A percentile compares a stretch with the other conserved stretches of the same genome.
These are phyloP conservation scores for Pseudocercospora eumusae DNA, from an alignment of 2,329 filamentous ascomycete species.

Conservation along the genomic window DNA sequence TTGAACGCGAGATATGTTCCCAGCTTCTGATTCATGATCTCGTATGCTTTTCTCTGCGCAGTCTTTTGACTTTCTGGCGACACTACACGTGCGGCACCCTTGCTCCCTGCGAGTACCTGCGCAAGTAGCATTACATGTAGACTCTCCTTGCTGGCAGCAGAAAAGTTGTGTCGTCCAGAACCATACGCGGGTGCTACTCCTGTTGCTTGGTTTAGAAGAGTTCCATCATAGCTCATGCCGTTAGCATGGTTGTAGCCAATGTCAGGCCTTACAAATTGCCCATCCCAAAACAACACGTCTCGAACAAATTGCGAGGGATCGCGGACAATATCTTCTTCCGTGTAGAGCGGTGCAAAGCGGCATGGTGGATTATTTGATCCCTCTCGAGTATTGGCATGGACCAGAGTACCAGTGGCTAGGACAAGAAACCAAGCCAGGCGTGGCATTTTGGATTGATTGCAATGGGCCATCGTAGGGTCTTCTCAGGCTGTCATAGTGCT, in stretches of 20 bases:
- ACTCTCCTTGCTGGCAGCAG: constrained; percentile 45
- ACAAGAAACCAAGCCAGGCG: background rate
- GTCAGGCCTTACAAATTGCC: constrained; percentile 48
- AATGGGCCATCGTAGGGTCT: background rate
- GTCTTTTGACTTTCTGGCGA: background rate
- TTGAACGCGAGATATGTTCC: constrained; percentile 47
- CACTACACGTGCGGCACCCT: constrained; percentile 43
- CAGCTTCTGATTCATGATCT: constrained; percentile 42
- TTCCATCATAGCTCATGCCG: constrained; percentile 48
- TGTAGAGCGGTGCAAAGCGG: constrained; percentile 33
- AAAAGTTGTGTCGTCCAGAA: constrained; percentile 40
- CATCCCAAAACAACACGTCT: constrained; percentile 49
- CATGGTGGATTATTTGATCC: constrained; percentile 19
- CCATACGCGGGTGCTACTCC: constrained; percentile 40
- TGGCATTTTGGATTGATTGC: background rate
- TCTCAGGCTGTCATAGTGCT: background rate
- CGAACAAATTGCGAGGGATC: constrained; percentile 40
- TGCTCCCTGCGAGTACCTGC: constrained; percentile 44
- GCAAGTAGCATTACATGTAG: constrained; percentile 50
- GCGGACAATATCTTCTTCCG: constrained; percentile 35
- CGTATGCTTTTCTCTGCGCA: background rate
- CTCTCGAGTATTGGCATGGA: background rate
- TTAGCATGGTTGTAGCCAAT: constrained; percentile 47
- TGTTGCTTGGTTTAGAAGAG: constrained; percentile 44
- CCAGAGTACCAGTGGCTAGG: background rate